Percentiles rank a stretch among this genome's conserved stretches.
These are phyloP conservation scores for Arthrobotrys pseudoclavata DNA, from an alignment of 2,329 filamentous ascomycete genomes.

Conservation along the genomic window DNA sequence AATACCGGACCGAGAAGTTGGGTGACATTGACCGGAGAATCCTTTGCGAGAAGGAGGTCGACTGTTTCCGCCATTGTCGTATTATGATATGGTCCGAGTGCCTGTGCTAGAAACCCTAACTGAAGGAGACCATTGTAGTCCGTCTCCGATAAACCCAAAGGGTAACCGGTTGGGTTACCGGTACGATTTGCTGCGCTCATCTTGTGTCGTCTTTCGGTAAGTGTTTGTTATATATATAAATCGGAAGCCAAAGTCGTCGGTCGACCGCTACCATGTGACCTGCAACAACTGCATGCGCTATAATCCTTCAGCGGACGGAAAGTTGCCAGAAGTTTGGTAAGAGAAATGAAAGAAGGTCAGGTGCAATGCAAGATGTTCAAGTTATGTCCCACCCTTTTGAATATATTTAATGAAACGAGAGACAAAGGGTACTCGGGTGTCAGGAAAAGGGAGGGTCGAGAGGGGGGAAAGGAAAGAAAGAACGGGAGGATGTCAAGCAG, in stretches of 20 bases:
- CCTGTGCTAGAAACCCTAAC: conserved; percentile 53
- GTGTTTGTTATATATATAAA: conserved; percentile 15
- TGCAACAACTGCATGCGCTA: conserved; percentile 48
- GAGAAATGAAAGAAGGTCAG: conserved; percentile 54
- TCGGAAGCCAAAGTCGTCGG: conserved; percentile 39
- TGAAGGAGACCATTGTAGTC: conserved; percentile 55
- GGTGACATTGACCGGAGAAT: conserved; percentile 51
- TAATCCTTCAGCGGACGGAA: conserved; percentile 41
- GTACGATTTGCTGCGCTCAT: conserved; percentile 52
- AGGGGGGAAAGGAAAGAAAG: not conserved
- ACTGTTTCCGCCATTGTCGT: conserved; percentile 59
- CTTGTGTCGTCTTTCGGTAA: conserved; percentile 2
- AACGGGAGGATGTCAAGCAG: conserved; percentile 33
- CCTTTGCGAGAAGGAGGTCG: conserved; percentile 40
- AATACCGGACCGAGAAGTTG: conserved; percentile 42
- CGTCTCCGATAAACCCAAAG: conserved; percentile 47
- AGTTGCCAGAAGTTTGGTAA: conserved; percentile 32
- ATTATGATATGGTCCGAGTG: conserved; percentile 55
- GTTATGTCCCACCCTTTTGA: conserved; percentile 43
- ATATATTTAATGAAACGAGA: conserved; percentile 55
- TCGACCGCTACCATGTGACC: conserved; percentile 55
- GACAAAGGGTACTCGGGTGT: conserved; percentile 36
- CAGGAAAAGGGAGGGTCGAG: conserved; percentile 12
- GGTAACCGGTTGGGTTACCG: conserved; percentile 53
- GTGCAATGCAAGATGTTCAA: conserved; percentile 38